Evolutionary conservation across 257 asterid genomes (phyloP).

Genomic region (Schizonepeta tenuifolia): DNA sequence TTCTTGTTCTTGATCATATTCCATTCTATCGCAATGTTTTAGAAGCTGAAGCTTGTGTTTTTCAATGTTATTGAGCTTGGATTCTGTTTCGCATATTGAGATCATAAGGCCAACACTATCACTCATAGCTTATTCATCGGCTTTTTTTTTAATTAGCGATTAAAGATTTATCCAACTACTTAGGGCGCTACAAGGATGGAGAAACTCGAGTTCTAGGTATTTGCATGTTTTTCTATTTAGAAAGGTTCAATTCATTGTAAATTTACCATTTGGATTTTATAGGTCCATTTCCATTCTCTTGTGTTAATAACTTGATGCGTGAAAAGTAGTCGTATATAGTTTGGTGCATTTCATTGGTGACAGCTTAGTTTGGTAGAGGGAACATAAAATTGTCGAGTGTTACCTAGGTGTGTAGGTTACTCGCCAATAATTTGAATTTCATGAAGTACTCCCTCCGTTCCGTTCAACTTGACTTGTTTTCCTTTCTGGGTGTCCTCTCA

Average conservation of each 20-base stretch:
- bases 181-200: not conserved
- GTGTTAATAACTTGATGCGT: not conserved
- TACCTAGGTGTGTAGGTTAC: not conserved
- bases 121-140: not conserved
- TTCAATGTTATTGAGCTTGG: constrained; percentile 1
- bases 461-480: too few species aligned
- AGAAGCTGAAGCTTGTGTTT: not conserved
- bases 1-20: not conserved
- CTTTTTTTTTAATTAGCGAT: not conserved
- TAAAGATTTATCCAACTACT: not conserved
- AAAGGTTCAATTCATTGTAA: not conserved
- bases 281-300: not conserved
- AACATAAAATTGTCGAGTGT: not conserved
- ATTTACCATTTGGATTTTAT: not conserved
- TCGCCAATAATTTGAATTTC: not conserved
- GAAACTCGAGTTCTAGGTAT: not conserved
- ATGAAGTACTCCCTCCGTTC: too few species aligned
- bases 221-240: not conserved
- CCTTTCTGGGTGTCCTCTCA: too few species aligned
- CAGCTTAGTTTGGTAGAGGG: not conserved
- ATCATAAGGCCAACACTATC: not conserved
- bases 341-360: not conserved
- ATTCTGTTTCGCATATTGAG: not conserved
- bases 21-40: not conserved
- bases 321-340: not conserved